phyloP scores from a whole-genome alignment of 1,284 basidiomycete genomes.

The Cystobasidiaceae sp. region DNA sequence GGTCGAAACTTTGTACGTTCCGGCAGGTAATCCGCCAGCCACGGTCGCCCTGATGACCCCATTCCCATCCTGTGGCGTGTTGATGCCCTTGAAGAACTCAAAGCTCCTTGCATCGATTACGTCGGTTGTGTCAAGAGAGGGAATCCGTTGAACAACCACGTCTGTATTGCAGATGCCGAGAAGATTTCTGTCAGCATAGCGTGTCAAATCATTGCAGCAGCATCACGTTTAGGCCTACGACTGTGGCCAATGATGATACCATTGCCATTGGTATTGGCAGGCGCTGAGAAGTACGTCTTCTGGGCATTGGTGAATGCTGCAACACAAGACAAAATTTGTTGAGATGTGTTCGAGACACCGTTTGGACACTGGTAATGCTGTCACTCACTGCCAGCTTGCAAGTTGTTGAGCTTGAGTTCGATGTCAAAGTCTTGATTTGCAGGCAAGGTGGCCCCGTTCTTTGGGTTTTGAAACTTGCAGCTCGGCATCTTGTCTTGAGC shows the following conservation, averaged over 20 bases:
- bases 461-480: conserved; percentile 57
- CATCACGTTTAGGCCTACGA: neutral
- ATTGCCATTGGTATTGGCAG: conserved; percentile 56
- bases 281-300: conserved; percentile 61
- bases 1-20: conserved; percentile 57
- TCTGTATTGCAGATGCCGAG: neutral
- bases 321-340: neutral
- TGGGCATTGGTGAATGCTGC: conserved; percentile 48
- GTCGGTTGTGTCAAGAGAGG: neutral
- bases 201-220: neutral
- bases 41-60: conserved; percentile 56
- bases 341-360: neutral
- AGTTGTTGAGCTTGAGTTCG: conserved; percentile 55
- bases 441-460: conserved; percentile 54
- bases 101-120: conserved; percentile 54
- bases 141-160: neutral
- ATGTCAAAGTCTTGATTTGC: conserved; percentile 59
- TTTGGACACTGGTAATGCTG: conserved; percentile 54
- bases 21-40: conserved; percentile 56
- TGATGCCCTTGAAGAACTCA: conserved; percentile 59
- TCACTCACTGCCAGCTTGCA: conserved; percentile 53
- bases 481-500: conserved; percentile 48
- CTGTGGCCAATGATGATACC: conserved; percentile 47
- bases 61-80: conserved; percentile 46
- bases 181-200: neutral